Evolutionary conservation across 202 grass and related monocot species (phyloP), one percentile per base, ranked within the genome.

Genomic region (Elaeis oleifera): DNA sequence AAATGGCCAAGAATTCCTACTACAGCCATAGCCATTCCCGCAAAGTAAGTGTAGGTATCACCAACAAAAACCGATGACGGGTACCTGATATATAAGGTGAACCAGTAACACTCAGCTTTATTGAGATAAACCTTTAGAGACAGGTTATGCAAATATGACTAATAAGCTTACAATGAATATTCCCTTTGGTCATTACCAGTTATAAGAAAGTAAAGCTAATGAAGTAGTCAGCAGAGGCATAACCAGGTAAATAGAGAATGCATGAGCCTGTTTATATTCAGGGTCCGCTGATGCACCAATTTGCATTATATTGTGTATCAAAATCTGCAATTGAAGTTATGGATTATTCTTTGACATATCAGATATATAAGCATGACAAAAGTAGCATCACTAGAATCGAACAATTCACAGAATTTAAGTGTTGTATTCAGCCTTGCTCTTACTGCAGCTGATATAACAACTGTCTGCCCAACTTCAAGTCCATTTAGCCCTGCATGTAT

Each of bases 1-100:
- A 92, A 99, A 81, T 99, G 94, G 5, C 94, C 94, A 63, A 99
- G 80, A 78, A 99, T 99, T 70, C 94, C 94, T 51, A 84, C 85
- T 31, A 99, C 85, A 53, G 82, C 94, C 67, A 99, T 79, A 59
- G 94, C 59, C 94, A 99, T 99, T 60, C 94, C 94, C 76, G 94
- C 88, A 82, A 99, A 99, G 73, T 99, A 99, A 53, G 94, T 99
- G 67, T 99, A 99, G 15, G 94, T 99, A 80, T 99, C 94, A 79
- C 88, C 94, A 75, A 99, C 94, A 71, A 99, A 99, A 65, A 99
- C 94, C 50, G 89, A 92, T 19, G 94, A 99, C 65, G 94, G 94
- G 67, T 99, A 89, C 94, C 94, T 97, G 68, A 19, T 59, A 63
- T 63, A 53, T 22, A 16, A 54, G 25, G 16, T 21, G 44, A 72